Conservation (phyloP, 1,284 basidiomycete species). For the Phenoliferia sp. region DNA sequence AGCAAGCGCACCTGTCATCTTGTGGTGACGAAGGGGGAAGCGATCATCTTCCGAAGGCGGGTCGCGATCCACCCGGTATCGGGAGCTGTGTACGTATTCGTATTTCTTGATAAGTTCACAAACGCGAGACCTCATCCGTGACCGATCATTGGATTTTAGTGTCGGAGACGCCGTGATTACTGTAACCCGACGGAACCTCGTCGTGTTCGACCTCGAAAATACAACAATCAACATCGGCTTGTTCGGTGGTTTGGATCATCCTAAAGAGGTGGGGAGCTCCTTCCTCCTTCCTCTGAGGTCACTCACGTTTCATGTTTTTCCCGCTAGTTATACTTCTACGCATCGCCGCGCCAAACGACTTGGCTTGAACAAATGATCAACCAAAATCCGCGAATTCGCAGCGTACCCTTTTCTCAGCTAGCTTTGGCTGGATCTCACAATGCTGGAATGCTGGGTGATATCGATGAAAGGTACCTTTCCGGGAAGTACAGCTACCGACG, state of each 20-base stretch:
- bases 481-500: neutral
- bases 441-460: conserved; percentile 13
- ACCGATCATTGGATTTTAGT: too few relatives aligned
- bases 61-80: conserved; percentile 11
- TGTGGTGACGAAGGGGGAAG: neutral
- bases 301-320: neutral
- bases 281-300: neutral
- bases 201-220: conserved; percentile 2
- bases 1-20: neutral
- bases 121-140: too few relatives aligned
- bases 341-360: neutral
- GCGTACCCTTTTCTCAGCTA: conserved; percentile 16
- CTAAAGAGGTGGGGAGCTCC: conserved; percentile 4
- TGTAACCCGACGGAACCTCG: neutral
- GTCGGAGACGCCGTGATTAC: too few relatives aligned
- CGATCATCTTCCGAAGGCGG: neutral
- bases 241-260: conserved; percentile 4
- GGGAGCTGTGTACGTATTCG: conserved; percentile 2
- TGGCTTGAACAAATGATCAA: conserved; percentile 18
- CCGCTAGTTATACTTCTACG: conserved; percentile 15
- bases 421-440: conserved; percentile 16
- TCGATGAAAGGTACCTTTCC: neutral
- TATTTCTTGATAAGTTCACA: too few relatives aligned
- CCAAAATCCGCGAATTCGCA: conserved; percentile 3
- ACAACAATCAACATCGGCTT: conserved; percentile 14